A percentile compares a stretch with the other conserved stretches of the same genome.
Conservation (phyloP, 768 basidiomycete species). For the Multifurca ochricompacta region DNA sequence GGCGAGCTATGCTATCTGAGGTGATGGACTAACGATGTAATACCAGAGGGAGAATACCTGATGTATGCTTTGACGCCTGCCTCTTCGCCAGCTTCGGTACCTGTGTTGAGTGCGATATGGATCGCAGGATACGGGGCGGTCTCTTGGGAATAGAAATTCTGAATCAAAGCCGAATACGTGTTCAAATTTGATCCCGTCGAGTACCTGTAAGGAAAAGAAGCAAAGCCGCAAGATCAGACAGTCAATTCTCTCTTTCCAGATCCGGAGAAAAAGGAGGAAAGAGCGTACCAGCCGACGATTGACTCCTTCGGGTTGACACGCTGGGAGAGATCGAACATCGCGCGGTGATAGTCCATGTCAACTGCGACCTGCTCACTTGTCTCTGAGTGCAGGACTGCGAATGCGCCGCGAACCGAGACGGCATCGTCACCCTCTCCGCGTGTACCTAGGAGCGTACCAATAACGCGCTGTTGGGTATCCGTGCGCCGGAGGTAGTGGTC, state of each 20-base stretch:
- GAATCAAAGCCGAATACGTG: slow-evolving; percentile 93
- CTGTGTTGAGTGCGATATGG: slow-evolving; percentile 86
- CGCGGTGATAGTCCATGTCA: slow-evolving; percentile 92
- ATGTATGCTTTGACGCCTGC: slow-evolving; percentile 84
- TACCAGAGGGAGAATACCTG: slow-evolving; percentile 39
- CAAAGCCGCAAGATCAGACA: slow-evolving; percentile 82
- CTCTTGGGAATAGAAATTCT: slow-evolving; percentile 95
- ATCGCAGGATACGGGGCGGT: slow-evolving; percentile 83
- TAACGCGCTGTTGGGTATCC: slow-evolving; percentile 77
- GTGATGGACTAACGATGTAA: not conserved
- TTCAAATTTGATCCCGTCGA: slow-evolving; percentile 87
- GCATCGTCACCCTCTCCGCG: slow-evolving; percentile 44
- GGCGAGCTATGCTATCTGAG: slow-evolving; percentile 50
- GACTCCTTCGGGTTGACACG: slow-evolving; percentile 80
- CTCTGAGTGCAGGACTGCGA: slow-evolving; percentile 90
- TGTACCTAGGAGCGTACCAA: slow-evolving; percentile 88
- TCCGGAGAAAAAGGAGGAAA: not conserved
- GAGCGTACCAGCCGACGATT: slow-evolving; percentile 87
- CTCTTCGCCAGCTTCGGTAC: slow-evolving; percentile 48
- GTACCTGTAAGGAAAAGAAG: too few species aligned
- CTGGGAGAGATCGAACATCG: slow-evolving; percentile 86
- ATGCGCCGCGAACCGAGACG: slow-evolving; percentile 75
- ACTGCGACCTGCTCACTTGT: slow-evolving; percentile 90
- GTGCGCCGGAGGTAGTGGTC: slow-evolving; percentile 92
- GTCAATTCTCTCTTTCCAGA: slow-evolving; percentile 66